These are phyloP conservation scores for Acidiella bohemica DNA, from an alignment of 495 filamentous ascomycete species.

Conservation along the genomic window DNA sequence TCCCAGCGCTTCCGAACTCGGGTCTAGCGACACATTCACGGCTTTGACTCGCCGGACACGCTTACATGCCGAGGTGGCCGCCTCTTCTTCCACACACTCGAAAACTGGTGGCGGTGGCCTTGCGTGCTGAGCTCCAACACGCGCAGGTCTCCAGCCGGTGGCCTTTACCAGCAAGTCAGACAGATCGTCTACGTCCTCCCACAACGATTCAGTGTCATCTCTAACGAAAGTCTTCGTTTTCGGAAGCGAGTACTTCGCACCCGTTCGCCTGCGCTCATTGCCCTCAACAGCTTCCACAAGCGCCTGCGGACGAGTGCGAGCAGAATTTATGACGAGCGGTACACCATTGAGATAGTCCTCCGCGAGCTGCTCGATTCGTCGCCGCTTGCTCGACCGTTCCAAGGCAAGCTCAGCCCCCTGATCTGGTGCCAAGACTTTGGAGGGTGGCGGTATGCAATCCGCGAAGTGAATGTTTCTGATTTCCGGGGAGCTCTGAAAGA, in stretches of 20 bases:
- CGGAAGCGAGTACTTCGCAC: conserved; percentile 2
- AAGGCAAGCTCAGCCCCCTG: conserved; percentile 47
- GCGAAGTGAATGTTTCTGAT: conserved; percentile 12
- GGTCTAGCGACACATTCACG: not conserved
- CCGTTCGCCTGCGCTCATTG: conserved; percentile 6
- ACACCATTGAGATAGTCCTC: conserved; percentile 45
- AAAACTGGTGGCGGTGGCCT: not conserved
- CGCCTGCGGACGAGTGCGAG: conserved; percentile 24
- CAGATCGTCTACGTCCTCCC: conserved; percentile 11
- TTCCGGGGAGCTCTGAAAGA: conserved; percentile 12
- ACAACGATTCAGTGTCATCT: not conserved
- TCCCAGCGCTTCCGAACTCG: conserved; percentile 10
- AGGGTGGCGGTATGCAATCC: conserved; percentile 29
- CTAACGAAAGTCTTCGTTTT: too few relatives aligned
- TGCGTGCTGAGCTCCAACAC: not conserved
- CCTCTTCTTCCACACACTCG: conserved; percentile 4
- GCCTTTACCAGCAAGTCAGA: not conserved
- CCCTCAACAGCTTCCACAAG: conserved; percentile 4
- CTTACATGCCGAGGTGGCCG: conserved; percentile 6
- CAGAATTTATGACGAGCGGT: conserved; percentile 46
- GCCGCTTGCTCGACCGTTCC: conserved; percentile 37
- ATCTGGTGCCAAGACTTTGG: conserved; percentile 35
- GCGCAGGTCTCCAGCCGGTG: not conserved
- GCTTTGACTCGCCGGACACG: not conserved
- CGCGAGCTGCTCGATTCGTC: conserved; percentile 45